Percentiles rank a stretch among this genome's conserved stretches.
Evolutionary conservation across 139 green algal species (phyloP).

Genomic region (Chlorella sp.): DNA sequence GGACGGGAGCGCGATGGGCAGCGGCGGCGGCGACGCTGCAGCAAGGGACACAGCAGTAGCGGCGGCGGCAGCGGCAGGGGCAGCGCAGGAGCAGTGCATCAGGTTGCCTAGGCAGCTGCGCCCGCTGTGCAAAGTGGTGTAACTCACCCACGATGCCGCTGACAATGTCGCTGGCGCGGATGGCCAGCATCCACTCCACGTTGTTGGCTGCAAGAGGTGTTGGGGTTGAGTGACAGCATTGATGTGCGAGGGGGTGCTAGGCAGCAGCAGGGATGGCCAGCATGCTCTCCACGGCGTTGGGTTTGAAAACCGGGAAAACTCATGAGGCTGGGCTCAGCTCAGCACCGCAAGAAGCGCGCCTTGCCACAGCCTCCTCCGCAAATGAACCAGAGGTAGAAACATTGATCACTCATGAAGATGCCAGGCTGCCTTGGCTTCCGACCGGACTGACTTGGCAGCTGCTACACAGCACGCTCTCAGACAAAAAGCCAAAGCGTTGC

Average conservation of each 20-base stretch:
- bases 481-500: neutral
- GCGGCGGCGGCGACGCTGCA: no score
- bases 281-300: no score
- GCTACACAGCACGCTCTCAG: neutral
- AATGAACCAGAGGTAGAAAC: no score
- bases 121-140: no score
- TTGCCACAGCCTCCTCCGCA: no score
- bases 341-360: no score
- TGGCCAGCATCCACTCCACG: slow-evolving; percentile 90
- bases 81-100: neutral
- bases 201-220: slow-evolving; percentile 70
- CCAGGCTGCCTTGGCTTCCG: no score
- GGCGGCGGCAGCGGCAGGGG: neutral
- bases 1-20: neutral
- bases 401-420: no score
- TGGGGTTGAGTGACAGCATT: neutral
- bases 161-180: slow-evolving; percentile 69
- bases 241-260: neutral
- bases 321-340: no score
- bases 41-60: neutral
- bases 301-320: no score
- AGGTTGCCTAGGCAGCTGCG: neutral
- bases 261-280: no score
- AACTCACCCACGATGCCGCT: slow-evolving; percentile 24
- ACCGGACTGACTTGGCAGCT: no score